These are phyloP conservation scores for Thalassiosira ordinaria DNA, from an alignment of 352 stramenopile genomes.

Conservation along the genomic window DNA sequence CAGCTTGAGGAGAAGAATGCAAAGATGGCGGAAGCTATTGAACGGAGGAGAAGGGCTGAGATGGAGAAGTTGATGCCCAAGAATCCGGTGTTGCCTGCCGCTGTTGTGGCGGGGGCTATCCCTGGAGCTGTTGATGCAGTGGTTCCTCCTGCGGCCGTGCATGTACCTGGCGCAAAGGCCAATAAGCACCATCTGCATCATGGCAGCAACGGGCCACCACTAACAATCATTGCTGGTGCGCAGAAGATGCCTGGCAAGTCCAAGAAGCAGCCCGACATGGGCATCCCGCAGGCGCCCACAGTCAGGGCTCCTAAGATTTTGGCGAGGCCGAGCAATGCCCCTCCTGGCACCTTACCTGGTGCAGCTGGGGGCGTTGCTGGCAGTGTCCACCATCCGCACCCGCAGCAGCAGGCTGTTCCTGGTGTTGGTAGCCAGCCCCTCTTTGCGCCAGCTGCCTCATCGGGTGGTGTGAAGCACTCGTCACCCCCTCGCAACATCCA, in stretches of 20 bases:
- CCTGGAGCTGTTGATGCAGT: not conserved
- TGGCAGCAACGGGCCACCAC: conserved; percentile 33
- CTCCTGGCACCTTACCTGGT: not conserved
- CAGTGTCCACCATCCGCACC: not conserved
- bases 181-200: conserved; percentile 12
- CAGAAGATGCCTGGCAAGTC: conserved; percentile 32
- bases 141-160: conserved; percentile 10
- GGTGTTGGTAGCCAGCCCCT: conserved; percentile 46
- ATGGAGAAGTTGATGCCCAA: conserved; percentile 46
- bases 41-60: conserved; percentile 35
- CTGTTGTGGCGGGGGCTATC: not conserved
- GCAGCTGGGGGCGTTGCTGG: not conserved
- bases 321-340: conserved; percentile 42
- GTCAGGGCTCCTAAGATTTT: conserved; percentile 58
- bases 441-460: conserved; percentile 25
- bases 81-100: conserved; percentile 4
- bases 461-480: not conserved
- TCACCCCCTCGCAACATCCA: conserved; percentile 10
- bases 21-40: conserved; percentile 40
- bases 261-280: conserved; percentile 44
- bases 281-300: conserved; percentile 52
- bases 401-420: not conserved
- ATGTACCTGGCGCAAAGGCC: conserved; percentile 10
- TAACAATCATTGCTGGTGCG: conserved; percentile 51
- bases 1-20: conserved; percentile 62